Percentiles rank a stretch among this genome's conserved stretches.
Evolutionary conservation across 768 basidiomycete species (phyloP).

Genomic region (Mycena venus): DNA sequence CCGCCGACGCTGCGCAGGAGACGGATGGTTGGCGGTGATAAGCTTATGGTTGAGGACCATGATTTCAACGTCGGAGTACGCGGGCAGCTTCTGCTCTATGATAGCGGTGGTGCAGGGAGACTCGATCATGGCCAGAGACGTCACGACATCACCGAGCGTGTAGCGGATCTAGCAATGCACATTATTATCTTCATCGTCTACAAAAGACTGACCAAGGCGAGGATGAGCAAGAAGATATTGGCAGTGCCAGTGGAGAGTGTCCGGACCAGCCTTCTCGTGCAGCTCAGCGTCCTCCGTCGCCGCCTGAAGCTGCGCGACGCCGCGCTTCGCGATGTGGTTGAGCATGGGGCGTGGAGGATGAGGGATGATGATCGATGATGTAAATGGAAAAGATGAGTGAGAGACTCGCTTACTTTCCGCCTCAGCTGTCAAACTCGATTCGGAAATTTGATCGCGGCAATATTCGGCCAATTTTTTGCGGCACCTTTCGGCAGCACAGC

Average conservation of each 20-base stretch:
- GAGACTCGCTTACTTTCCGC: too few relatives aligned
- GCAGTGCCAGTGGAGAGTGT: slow-evolving; percentile 3
- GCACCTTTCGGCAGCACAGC: too few relatives aligned
- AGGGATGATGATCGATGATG: too few relatives aligned
- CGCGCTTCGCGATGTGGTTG: slow-evolving; percentile 8
- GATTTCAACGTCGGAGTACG: background rate
- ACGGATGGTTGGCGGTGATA: slow-evolving; percentile 12
- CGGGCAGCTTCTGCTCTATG: background rate
- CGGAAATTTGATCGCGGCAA: too few relatives aligned
- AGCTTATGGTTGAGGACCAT: slow-evolving; percentile 4
- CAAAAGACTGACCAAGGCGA: slow-evolving; percentile 1
- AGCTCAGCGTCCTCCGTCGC: slow-evolving; percentile 8
- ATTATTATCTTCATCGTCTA: background rate
- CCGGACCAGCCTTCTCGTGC: background rate
- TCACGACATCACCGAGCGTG: slow-evolving; percentile 17
- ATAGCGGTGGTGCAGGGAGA: background rate
- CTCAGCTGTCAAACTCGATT: too few relatives aligned
- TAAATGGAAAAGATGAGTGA: too few relatives aligned
- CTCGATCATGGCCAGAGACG: slow-evolving; percentile 24
- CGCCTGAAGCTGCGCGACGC: slow-evolving; percentile 6
- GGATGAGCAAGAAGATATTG: slow-evolving; percentile 6
- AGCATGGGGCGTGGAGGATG: too few relatives aligned
- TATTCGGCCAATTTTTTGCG: too few relatives aligned
- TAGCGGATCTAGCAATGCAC: slow-evolving; percentile 9
- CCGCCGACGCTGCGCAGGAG: slow-evolving; percentile 14